Conservation (phyloP, 306 rosid genomes). For the Fragaria vesca region DNA sequence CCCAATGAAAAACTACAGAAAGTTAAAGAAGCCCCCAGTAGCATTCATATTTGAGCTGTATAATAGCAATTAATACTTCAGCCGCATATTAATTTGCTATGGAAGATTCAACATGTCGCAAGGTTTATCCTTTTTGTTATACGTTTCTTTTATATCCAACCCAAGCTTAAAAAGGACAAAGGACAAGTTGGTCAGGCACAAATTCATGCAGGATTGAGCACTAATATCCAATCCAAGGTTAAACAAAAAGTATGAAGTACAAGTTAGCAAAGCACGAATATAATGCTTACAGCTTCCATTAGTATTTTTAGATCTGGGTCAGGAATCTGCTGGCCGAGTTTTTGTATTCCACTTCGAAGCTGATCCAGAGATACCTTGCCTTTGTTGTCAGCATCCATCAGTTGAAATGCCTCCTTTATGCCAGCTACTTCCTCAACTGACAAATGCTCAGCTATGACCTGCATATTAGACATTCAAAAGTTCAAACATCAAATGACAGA, state of each 20-base stretch:
- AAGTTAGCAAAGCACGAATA: background rate
- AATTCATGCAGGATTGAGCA: background rate
- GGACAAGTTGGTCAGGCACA: background rate
- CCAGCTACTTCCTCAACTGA: slow-evolving; percentile 65
- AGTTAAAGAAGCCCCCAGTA: background rate
- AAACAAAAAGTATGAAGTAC: background rate
- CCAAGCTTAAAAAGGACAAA: background rate
- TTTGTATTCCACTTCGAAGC: slow-evolving; percentile 49
- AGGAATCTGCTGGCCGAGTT: slow-evolving; percentile 56
- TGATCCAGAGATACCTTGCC: slow-evolving; percentile 51
- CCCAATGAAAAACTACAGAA: background rate
- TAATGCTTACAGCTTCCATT: slow-evolving; percentile 51
- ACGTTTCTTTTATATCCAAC: background rate
- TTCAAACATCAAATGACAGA: background rate
- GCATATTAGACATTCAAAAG: slow-evolving; percentile 1
- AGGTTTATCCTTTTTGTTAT: background rate
- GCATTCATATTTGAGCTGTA: background rate
- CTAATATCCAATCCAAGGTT: background rate
- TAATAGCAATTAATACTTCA: background rate
- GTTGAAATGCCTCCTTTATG: slow-evolving; percentile 55
- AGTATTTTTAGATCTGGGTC: slow-evolving; percentile 55
- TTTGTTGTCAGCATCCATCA: slow-evolving; percentile 44
- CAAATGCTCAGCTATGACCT: slow-evolving; percentile 63
- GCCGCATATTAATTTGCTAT: background rate
- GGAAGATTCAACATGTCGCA: background rate